Evolutionary conservation across 176 grass and related monocot species (phyloP).

Genomic region (Secale cereale): DNA sequence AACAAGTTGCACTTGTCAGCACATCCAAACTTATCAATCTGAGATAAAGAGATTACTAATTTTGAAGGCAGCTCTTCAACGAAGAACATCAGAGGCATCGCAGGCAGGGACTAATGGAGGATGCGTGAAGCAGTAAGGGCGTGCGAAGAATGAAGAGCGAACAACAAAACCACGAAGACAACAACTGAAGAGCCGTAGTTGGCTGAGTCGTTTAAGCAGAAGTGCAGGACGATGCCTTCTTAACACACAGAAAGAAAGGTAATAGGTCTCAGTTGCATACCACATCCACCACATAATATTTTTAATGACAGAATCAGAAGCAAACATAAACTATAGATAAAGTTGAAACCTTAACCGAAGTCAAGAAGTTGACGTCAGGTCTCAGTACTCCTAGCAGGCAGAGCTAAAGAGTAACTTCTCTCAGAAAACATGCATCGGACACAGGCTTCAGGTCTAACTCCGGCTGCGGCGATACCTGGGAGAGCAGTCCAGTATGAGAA

Average conservation of each 20-base stretch:
- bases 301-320: conserved; percentile 34
- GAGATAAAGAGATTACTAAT: conserved; percentile 41
- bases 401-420: conserved; percentile 31
- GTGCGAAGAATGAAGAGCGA: conserved; percentile 50
- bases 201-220: conserved; percentile 72
- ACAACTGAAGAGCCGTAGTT: conserved; percentile 58
- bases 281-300: conserved; percentile 46
- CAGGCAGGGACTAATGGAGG: conserved; percentile 36
- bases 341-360: conserved; percentile 88
- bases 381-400: conserved; percentile 53
- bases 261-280: conserved; percentile 69
- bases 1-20: conserved; percentile 21
- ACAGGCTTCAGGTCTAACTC: conserved; percentile 44
- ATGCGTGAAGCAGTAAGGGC: conserved; percentile 36
- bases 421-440: conserved; percentile 10
- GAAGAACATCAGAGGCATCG: conserved; percentile 29
- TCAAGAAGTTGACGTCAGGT: conserved; percentile 63
- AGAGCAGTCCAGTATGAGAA: conserved; percentile 20
- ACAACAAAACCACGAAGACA: conserved; percentile 84
- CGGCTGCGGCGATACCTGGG: conserved; percentile 52
- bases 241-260: conserved; percentile 80
- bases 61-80: conserved; percentile 35
- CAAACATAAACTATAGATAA: conserved; percentile 51
- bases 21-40: conserved; percentile 26
- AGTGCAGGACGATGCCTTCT: conserved; percentile 83